Conservation (phyloP, 2,329 filamentous ascomycete species). For the Cladorrhinum sp. region DNA sequence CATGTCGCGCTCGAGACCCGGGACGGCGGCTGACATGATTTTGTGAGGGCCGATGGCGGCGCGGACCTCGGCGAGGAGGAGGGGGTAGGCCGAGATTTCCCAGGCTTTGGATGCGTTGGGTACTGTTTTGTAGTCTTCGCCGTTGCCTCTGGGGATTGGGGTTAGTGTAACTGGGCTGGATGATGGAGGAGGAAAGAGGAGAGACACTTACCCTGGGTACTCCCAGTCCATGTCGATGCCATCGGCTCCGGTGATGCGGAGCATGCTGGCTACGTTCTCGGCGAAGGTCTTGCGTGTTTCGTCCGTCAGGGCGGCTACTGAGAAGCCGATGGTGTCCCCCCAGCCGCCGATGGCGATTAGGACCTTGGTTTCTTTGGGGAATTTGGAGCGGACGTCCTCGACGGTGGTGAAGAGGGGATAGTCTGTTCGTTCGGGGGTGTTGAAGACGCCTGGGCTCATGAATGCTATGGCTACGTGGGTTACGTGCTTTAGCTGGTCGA, state of each 20-base stretch:
- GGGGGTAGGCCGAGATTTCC: slow-evolving; percentile 61
- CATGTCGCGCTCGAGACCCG: slow-evolving; percentile 62
- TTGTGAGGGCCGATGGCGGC: slow-evolving; percentile 54
- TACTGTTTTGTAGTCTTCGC: slow-evolving; percentile 62
- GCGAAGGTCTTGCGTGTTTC: slow-evolving; percentile 57
- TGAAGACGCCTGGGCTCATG: slow-evolving; percentile 53
- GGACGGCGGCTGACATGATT: slow-evolving; percentile 64
- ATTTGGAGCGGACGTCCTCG: slow-evolving; percentile 44
- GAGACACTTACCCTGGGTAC: slow-evolving; percentile 39
- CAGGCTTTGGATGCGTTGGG: slow-evolving; percentile 57
- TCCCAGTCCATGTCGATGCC: slow-evolving; percentile 68
- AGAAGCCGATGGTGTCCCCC: slow-evolving; percentile 66
- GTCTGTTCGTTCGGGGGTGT: slow-evolving; percentile 36
- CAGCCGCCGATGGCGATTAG: slow-evolving; percentile 73
- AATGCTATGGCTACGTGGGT: slow-evolving; percentile 59
- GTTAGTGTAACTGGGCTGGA: neutral
- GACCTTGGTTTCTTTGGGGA: slow-evolving; percentile 55
- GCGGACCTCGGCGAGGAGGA: slow-evolving; percentile 58
- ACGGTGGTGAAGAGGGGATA: slow-evolving; percentile 56
- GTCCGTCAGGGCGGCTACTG: slow-evolving; percentile 50
- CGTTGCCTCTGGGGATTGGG: slow-evolving; percentile 54
- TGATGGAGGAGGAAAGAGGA: neutral
- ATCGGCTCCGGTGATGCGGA: slow-evolving; percentile 61
- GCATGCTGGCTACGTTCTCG: slow-evolving; percentile 60
- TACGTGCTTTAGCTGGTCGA: slow-evolving; percentile 40